Evolutionary conservation across 371 early-diverging fungal genomes (phyloP), one percentile per base, ranked within the genome.

Genomic region (Coemansia linderi): DNA sequence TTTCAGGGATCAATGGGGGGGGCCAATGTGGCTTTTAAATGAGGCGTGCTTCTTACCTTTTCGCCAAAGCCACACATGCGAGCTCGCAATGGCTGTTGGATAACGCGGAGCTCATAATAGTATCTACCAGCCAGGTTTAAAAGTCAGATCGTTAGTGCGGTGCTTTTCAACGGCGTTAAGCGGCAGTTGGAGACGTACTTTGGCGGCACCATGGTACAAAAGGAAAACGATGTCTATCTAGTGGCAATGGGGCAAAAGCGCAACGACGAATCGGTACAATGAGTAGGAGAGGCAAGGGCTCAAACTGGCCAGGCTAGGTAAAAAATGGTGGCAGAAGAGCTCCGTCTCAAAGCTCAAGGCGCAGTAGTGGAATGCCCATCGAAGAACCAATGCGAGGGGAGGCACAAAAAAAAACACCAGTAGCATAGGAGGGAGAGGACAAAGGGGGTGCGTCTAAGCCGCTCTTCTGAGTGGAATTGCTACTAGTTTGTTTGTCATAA

Each of bases 21-120:
- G n/a, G 41, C 15, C 17, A 46, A 46, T 19, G 46, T 46, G 46
- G 46, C 46, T 46, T 46, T 19, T 19, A n/a, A 46, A 46, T 22
- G 46, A 22, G 46, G 46, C 10, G 50, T 6, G 10, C 48, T 22
- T 17, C 61, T 54, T 81, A 71, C 83, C 79, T 84, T 90, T 63
- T 91, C 91, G 1, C 92, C 91, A 80, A 91, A 91, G 8, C 92
- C 92, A 75, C 94, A 92, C 90, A 92, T 91, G 7, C 94, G 87
- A 9, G 92, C 92, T 22, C 92, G 83, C n/a, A 81, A 71, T 9
- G 94, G 93, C 58, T 91, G 90, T 71, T 93, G 93, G 10, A 85
- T 81, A 57, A 90, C 81, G 39, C 65, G 69, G 59, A 85, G 58
- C 52, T 81, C 70, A 68, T 82, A 79, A 31, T 43, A 66, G 39